Evolutionary conservation across 2,329 filamentous ascomycete genomes (phyloP).

Genomic region (Phialophora tarda): DNA sequence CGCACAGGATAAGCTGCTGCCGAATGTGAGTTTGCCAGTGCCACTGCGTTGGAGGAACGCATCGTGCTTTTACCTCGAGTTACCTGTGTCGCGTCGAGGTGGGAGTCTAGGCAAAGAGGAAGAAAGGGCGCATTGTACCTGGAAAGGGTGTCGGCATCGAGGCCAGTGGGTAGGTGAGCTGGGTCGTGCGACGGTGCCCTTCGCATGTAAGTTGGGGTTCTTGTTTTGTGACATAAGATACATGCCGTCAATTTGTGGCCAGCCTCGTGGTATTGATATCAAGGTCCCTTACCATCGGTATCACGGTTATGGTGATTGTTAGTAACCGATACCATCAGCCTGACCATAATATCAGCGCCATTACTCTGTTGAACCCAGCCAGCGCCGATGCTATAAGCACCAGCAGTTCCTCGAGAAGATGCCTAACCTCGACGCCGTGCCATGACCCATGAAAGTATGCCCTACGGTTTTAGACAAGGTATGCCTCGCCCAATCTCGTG

Average conservation of each 20-base stretch:
- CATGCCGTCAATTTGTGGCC: not conserved
- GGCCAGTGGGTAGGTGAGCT: not conserved
- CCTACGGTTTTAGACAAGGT: not conserved
- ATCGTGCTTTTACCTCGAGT: not conserved
- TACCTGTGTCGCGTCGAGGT: not conserved
- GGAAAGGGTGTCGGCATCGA: not conserved
- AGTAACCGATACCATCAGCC: not conserved
- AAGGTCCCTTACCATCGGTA: not conserved
- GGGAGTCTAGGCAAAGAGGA: not conserved
- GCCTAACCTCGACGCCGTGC: not conserved
- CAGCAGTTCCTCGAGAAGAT: not conserved
- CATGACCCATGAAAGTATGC: not conserved
- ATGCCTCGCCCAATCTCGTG: slow-evolving; percentile 2
- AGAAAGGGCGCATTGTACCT: not conserved
- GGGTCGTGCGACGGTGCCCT: not conserved
- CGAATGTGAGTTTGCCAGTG: not conserved
- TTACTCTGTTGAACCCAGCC: not conserved
- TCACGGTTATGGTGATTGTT: not conserved
- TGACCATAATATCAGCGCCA: not conserved
- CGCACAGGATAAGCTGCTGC: not conserved
- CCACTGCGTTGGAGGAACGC: not conserved
- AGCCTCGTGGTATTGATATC: not conserved
- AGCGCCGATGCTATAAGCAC: not conserved
- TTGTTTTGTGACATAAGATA: not conserved
- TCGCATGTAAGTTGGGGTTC: not conserved